phyloP scores from a whole-genome alignment of 140 eudicot species.

The Cichorium intybus region DNA sequence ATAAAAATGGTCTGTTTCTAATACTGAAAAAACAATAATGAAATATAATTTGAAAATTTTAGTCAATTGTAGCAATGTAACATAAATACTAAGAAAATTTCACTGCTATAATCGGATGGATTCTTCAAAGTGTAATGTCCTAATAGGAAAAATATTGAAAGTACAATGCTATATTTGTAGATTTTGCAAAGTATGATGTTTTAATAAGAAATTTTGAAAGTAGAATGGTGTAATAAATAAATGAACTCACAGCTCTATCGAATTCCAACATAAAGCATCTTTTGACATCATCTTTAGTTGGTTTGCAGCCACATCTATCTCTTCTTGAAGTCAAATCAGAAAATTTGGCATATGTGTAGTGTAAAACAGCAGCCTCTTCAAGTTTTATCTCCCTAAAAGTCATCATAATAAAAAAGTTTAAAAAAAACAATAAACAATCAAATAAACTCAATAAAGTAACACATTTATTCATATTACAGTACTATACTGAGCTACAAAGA shows the following conservation, averaged over 20 bases:
- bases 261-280: slow-evolving; percentile 96
- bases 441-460: too few relatives aligned
- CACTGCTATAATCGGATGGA: neutral
- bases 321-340: slow-evolving; percentile 92
- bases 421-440: neutral
- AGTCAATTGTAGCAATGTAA: too few relatives aligned
- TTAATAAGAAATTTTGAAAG: too few relatives aligned
- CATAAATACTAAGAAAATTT: too few relatives aligned
- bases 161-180: too few relatives aligned
- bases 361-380: slow-evolving; percentile 92
- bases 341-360: slow-evolving; percentile 76
- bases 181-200: too few relatives aligned
- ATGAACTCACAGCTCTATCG: slow-evolving; percentile 78
- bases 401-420: neutral
- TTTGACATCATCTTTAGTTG: slow-evolving; percentile 87
- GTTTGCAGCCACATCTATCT: slow-evolving; percentile 94
- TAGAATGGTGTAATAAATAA: neutral
- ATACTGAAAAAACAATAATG: too few relatives aligned
- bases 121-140: neutral
- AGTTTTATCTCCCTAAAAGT: slow-evolving; percentile 78
- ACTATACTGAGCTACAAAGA: too few relatives aligned
- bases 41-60: too few relatives aligned
- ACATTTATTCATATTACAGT: too few relatives aligned
- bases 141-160: too few relatives aligned
- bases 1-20: too few relatives aligned